Conservation (phyloP, 139 green algal genomes). For the Klebsormidium nitens region DNA sequence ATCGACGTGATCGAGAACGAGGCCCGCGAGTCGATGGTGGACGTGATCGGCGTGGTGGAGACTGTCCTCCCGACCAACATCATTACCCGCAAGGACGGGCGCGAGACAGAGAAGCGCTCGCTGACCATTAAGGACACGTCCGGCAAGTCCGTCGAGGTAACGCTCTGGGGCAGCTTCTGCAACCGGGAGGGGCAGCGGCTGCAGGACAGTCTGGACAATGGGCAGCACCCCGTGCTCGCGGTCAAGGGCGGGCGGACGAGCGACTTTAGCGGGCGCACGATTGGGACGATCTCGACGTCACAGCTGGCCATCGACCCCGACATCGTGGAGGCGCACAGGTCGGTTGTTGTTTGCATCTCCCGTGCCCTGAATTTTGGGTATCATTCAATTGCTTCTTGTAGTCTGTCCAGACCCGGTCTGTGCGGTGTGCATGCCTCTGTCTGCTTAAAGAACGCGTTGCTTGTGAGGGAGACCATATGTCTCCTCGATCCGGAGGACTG, state of each 20-base stretch:
- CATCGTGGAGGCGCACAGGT: conserved; percentile 50
- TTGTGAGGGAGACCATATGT: too few relatives aligned
- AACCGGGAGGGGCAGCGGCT: conserved; percentile 60
- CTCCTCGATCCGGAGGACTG: too few relatives aligned
- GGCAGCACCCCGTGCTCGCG: conserved; percentile 66
- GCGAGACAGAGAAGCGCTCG: conserved; percentile 73
- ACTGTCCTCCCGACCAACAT: conserved; percentile 42
- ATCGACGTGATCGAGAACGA: conserved; percentile 71
- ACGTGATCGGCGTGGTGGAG: conserved; percentile 87
- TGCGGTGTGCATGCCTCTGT: too few relatives aligned
- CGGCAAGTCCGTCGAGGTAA: conserved; percentile 74
- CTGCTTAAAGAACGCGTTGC: too few relatives aligned
- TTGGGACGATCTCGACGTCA: conserved; percentile 64
- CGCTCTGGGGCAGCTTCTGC: conserved; percentile 73
- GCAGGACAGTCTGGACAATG: conserved; percentile 36
- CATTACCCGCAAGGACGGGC: conserved; percentile 79
- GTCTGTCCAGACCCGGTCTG: too few relatives aligned
- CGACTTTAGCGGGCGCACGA: conserved; percentile 89
- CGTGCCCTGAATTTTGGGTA: too few relatives aligned
- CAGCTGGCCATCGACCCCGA: conserved; percentile 65
- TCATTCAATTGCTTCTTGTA: too few relatives aligned
- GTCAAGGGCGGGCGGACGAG: conserved; percentile 77
- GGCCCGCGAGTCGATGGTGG: conserved; percentile 59
- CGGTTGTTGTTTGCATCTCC: too few relatives aligned
- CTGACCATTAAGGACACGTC: conserved; percentile 71